A percentile compares a stretch with the other conserved stretches of the same genome.
These are phyloP conservation scores for Papiliotrema flavescens DNA, from an alignment of 1,284 basidiomycete genomes.

Conservation along the genomic window DNA sequence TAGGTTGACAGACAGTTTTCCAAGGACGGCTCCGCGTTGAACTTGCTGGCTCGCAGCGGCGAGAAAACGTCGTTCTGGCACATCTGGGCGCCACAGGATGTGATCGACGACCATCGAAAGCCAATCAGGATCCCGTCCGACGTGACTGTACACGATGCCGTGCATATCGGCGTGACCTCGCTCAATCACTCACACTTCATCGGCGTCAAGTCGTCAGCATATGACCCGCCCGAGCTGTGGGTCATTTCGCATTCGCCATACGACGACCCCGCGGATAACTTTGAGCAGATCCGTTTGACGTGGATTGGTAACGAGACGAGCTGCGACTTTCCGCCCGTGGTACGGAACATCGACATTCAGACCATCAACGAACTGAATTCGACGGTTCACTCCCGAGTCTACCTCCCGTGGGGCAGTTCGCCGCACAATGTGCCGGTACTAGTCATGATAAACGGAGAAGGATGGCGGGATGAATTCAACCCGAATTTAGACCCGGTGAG, in stretches of 20 bases:
- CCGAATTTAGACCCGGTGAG: slow-evolving; percentile 6
- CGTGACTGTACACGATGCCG: slow-evolving; percentile 14
- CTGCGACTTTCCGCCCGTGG: background rate
- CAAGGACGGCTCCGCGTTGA: slow-evolving; percentile 16
- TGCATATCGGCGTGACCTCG: slow-evolving; percentile 21
- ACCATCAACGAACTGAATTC: slow-evolving; percentile 2
- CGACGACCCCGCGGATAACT: slow-evolving; percentile 22
- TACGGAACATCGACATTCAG: background rate
- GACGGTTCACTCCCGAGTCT: background rate
- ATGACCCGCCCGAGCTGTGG: slow-evolving; percentile 12
- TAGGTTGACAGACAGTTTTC: slow-evolving; percentile 13
- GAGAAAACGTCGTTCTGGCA: slow-evolving; percentile 17
- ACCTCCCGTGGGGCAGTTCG: slow-evolving; percentile 3
- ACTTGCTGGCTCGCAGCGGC: slow-evolving; percentile 11
- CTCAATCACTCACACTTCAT: slow-evolving; percentile 25
- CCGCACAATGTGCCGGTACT: slow-evolving; percentile 1
- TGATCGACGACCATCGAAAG: background rate
- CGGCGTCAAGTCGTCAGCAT: slow-evolving; percentile 12
- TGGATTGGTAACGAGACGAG: slow-evolving; percentile 2
- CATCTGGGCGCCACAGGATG: slow-evolving; percentile 14
- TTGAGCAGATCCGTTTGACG: slow-evolving; percentile 22
- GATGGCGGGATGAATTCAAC: slow-evolving; percentile 14
- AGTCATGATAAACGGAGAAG: slow-evolving; percentile 10
- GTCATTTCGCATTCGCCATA: slow-evolving; percentile 23
- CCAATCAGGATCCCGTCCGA: slow-evolving; percentile 16